These are phyloP conservation scores for Forsythia viridissima DNA, from an alignment of 257 asterid species.

Conservation along the genomic window DNA sequence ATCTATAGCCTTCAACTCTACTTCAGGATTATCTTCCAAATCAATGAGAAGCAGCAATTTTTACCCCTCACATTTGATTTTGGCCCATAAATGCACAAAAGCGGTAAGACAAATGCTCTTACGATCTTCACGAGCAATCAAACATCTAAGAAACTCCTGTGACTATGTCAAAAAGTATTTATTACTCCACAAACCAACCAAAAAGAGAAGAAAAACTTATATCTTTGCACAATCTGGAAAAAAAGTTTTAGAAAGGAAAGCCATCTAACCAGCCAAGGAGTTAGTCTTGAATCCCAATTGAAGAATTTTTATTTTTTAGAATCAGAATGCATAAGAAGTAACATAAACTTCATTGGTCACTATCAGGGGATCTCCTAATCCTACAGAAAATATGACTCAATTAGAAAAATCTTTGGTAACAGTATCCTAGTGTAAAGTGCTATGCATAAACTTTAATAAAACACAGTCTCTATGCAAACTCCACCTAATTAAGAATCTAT, in stretches of 20 bases:
- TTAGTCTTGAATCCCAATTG: background rate
- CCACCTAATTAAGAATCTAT: background rate
- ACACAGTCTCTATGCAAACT: background rate
- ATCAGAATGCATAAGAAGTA: no score
- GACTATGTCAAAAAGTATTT: background rate
- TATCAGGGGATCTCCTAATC: no score
- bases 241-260: no score
- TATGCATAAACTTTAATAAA: background rate
- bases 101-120: constrained; percentile 1
- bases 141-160: background rate
- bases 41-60: background rate
- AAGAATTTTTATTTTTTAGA: background rate
- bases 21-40: background rate
- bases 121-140: constrained; percentile 9
- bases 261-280: background rate
- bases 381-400: background rate
- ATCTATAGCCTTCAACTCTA: background rate
- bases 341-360: no score
- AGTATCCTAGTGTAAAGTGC: background rate
- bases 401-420: background rate
- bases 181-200: no score
- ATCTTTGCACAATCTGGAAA: background rate
- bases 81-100: background rate
- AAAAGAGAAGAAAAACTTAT: no score
- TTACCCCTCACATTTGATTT: background rate